These are phyloP conservation scores for Populus pruinosa DNA, from an alignment of 345 rosid species.

Conservation along the genomic window DNA sequence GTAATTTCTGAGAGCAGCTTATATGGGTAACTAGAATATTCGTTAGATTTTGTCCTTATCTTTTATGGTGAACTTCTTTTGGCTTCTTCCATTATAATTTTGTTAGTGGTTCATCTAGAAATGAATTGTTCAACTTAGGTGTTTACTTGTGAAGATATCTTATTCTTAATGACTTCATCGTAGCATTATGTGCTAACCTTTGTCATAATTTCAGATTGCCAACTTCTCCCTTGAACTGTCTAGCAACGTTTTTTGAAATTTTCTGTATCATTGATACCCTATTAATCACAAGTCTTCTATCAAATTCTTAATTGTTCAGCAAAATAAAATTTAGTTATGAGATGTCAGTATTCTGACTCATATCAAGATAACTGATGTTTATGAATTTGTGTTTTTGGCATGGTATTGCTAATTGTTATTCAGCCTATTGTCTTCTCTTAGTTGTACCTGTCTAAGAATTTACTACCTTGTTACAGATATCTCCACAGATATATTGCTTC, in stretches of 20 bases:
- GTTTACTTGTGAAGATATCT: background rate
- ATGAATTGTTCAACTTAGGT: background rate
- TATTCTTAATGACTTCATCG: background rate
- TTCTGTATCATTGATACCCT: background rate
- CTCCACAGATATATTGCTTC: constrained; percentile 61
- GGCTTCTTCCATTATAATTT: background rate
- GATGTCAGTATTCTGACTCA: too few species aligned
- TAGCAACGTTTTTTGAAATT: background rate
- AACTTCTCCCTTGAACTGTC: background rate
- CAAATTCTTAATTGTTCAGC: background rate
- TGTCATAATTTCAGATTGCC: background rate
- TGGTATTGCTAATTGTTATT: background rate
- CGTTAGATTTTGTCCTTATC: background rate
- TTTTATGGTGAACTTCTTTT: background rate
- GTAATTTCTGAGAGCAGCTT: constrained; percentile 71
- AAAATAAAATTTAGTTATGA: too few species aligned
- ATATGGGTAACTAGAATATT: constrained; percentile 53
- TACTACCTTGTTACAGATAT: constrained; percentile 44
- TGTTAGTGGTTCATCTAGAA: too few species aligned
- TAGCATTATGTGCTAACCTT: background rate
- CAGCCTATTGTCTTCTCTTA: background rate
- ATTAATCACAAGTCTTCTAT: background rate
- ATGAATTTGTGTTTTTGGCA: background rate
- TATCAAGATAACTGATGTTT: too few species aligned
- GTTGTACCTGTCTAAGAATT: background rate